Evolutionary conservation across 1,139 yeast species (phyloP).

Genomic region (Scheffersomyces stambukii): DNA sequence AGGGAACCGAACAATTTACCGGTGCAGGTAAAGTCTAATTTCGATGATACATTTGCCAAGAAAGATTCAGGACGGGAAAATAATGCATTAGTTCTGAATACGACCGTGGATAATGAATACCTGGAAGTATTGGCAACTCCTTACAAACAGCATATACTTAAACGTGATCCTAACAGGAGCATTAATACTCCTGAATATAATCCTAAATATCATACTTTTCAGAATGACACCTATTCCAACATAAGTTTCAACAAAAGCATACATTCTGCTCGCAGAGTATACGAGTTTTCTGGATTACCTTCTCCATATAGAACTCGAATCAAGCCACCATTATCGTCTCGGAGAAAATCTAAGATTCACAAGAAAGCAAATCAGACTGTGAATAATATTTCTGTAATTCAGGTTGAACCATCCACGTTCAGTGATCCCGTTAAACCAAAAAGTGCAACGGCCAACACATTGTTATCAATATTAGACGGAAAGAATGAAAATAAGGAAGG

Average conservation of each 20-base stretch:
- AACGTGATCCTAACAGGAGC: constrained; percentile 10
- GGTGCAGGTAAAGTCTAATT: too few relatives aligned
- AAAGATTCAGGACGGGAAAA: too few relatives aligned
- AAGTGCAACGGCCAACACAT: constrained; percentile 64
- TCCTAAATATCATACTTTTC: constrained; percentile 32
- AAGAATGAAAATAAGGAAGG: constrained; percentile 10
- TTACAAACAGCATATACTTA: constrained; percentile 9
- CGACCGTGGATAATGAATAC: too few relatives aligned
- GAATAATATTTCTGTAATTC: constrained; percentile 3
- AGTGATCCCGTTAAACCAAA: constrained; percentile 20
- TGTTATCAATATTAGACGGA: constrained; percentile 59
- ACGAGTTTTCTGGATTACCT: constrained; percentile 61
- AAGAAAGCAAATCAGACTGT: constrained; percentile 8
- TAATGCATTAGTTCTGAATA: too few relatives aligned
- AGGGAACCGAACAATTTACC: too few relatives aligned
- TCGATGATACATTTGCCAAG: too few relatives aligned
- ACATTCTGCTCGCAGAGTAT: constrained; percentile 46
- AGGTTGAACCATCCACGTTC: constrained; percentile 1
- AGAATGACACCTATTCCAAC: constrained; percentile 18
- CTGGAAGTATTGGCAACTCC: too few relatives aligned
- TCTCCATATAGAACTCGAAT: constrained; percentile 60
- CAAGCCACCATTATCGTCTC: constrained; percentile 20
- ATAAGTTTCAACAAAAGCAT: constrained; percentile 13
- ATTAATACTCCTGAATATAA: constrained; percentile 39
- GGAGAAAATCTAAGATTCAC: constrained; percentile 10